phyloP scores from a whole-genome alignment of 257 asterid species.

The Verbena officinalis region DNA sequence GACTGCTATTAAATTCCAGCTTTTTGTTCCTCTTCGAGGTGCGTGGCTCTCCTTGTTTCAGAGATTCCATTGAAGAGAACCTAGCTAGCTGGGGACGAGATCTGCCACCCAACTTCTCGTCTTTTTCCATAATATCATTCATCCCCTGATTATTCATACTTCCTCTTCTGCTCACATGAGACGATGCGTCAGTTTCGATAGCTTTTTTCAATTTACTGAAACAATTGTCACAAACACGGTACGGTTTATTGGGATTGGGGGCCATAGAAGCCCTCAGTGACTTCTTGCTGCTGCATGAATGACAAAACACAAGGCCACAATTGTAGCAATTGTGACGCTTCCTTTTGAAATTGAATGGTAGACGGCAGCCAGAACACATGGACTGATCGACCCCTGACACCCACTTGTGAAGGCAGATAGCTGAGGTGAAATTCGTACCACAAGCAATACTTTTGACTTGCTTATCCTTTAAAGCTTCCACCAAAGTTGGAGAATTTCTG shows the following conservation, averaged over 20 bases:
- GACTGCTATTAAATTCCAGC: constrained; percentile 73
- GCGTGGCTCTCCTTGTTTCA: constrained; percentile 62
- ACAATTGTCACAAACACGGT: constrained; percentile 91
- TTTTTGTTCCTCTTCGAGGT: constrained; percentile 67
- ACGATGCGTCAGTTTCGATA: constrained; percentile 60
- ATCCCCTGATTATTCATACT: constrained; percentile 59
- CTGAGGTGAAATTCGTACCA: constrained; percentile 87
- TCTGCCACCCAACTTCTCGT: constrained; percentile 53
- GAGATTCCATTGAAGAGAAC: constrained; percentile 70
- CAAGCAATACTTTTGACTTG: constrained; percentile 92
- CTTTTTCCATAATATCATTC: constrained; percentile 52
- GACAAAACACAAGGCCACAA: constrained; percentile 91
- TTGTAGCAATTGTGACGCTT: constrained; percentile 96
- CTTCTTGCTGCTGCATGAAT: constrained; percentile 95
- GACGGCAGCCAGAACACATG: constrained; percentile 92
- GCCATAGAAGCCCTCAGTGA: constrained; percentile 93
- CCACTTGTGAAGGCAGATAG: constrained; percentile 93
- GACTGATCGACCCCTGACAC: constrained; percentile 90
- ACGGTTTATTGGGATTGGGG: constrained; percentile 83
- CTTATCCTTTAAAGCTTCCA: constrained; percentile 88
- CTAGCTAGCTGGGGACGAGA: constrained; percentile 70
- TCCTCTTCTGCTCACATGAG: constrained; percentile 65
- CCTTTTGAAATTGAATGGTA: constrained; percentile 84
- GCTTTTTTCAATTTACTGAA: constrained; percentile 74
- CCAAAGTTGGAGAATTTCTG: constrained; percentile 70